A percentile compares a stretch with the other conserved stretches of the same genome.
Conservation (phyloP, 2,329 filamentous ascomycete species). For the Fusarium denticulatum region DNA sequence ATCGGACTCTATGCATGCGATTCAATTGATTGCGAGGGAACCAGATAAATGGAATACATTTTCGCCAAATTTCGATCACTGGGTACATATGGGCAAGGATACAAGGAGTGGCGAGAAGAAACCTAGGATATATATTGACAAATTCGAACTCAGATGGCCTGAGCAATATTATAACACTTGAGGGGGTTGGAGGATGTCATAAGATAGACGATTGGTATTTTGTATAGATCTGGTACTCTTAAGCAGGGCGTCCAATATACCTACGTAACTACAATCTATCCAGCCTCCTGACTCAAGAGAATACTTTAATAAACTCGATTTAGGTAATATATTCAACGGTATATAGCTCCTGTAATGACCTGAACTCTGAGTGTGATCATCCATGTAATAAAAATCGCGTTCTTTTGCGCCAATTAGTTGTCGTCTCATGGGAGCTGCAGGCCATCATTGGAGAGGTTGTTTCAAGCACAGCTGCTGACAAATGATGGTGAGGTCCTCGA, state of each 20-base stretch:
- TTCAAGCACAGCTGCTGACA: neutral
- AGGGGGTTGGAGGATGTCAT: rapidly evolving
- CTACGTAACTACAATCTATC: neutral
- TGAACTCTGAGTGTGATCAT: neutral
- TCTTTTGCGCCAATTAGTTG: neutral
- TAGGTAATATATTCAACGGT: neutral
- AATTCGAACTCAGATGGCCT: neutral
- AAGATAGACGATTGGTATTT: neutral
- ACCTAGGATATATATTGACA: neutral
- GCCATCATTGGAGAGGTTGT: neutral
- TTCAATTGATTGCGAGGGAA: no score
- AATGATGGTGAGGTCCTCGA: neutral
- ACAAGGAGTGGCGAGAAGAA: neutral
- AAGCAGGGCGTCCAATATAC: neutral
- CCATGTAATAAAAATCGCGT: no score
- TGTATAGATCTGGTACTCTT: neutral
- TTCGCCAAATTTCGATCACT: neutral
- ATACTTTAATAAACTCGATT: neutral
- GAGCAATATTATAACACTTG: neutral
- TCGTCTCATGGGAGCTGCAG: no score
- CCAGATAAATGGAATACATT: neutral
- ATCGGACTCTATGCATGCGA: no score
- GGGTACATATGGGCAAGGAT: neutral
- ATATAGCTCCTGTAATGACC: neutral
- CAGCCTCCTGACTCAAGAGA: neutral